A percentile compares a stretch with the other conserved stretches of the same genome.
Conservation (phyloP, 768 basidiomycete genomes). For the Phlebiopsis flavidoalba region DNA sequence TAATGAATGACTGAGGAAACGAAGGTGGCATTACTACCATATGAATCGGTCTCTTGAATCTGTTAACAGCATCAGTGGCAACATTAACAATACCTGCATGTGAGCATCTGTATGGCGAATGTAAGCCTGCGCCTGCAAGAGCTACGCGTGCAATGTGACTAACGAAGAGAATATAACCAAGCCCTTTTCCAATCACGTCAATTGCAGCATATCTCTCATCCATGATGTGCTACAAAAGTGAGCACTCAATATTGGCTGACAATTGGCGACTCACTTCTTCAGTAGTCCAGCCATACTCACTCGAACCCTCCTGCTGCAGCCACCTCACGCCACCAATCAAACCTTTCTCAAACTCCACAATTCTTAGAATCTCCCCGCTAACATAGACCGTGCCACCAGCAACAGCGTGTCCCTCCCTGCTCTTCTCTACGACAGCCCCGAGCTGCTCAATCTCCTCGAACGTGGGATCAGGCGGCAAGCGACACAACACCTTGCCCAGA, state of each 20-base stretch:
- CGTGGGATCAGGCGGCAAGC: conserved; percentile 66
- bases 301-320: conserved; percentile 26
- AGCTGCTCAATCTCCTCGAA: conserved; percentile 56
- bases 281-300: conserved; percentile 38
- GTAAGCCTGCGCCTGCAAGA: background rate
- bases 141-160: conserved; percentile 25
- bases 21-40: conserved; percentile 43
- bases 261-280: conserved; percentile 42
- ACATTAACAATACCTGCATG: conserved; percentile 89
- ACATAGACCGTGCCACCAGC: conserved; percentile 63
- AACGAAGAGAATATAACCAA: conserved; percentile 81
- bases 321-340: conserved; percentile 66
- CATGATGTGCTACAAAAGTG: conserved; percentile 55
- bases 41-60: conserved; percentile 63
- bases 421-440: conserved; percentile 53
- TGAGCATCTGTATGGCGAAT: conserved; percentile 39
- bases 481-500: conserved; percentile 49
- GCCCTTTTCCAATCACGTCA: conserved; percentile 78
- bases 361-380: conserved; percentile 75
- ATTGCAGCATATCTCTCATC: conserved; percentile 78
- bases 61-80: conserved; percentile 58
- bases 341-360: conserved; percentile 64
- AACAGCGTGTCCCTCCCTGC: conserved; percentile 58
- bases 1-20: background rate
- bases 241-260: too few species aligned